These are phyloP conservation scores for Phialophora expanda DNA, from an alignment of 2,329 filamentous ascomycete genomes.

Conservation along the genomic window DNA sequence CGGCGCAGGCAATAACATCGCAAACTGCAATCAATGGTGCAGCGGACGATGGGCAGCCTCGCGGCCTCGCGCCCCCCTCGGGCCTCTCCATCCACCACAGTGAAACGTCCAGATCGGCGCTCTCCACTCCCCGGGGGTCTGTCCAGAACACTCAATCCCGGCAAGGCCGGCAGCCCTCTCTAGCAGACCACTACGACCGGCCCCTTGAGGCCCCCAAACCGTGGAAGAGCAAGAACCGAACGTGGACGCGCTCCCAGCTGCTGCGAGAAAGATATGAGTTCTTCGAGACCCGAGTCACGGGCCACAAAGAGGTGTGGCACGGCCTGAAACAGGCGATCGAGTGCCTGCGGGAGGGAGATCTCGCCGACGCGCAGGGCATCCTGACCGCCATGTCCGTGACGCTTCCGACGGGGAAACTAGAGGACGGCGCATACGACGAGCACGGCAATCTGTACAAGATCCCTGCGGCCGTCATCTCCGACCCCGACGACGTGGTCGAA, in stretches of 20 bases:
- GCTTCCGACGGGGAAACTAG: slow-evolving; percentile 72
- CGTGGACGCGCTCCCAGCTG: slow-evolving; percentile 73
- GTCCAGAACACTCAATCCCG: slow-evolving; percentile 17
- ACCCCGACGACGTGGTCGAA: slow-evolving; percentile 64
- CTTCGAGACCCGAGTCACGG: slow-evolving; percentile 87
- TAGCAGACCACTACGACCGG: slow-evolving; percentile 69
- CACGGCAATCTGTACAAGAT: slow-evolving; percentile 72
- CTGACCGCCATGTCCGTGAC: slow-evolving; percentile 78
- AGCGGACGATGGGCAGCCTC: slow-evolving; percentile 25
- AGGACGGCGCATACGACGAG: slow-evolving; percentile 73
- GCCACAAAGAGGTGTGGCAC: slow-evolving; percentile 78
- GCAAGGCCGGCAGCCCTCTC: slow-evolving; percentile 39
- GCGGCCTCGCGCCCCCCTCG: slow-evolving; percentile 28
- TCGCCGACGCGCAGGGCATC: slow-evolving; percentile 77
- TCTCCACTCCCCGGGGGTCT: slow-evolving; percentile 29
- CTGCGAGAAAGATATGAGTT: slow-evolving; percentile 77
- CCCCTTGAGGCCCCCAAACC: slow-evolving; percentile 66
- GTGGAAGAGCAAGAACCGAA: slow-evolving; percentile 67
- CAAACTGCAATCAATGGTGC: slow-evolving; percentile 37
- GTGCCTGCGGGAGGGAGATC: slow-evolving; percentile 66
- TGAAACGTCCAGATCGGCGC: slow-evolving; percentile 30
- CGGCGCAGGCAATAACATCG: slow-evolving; percentile 35
- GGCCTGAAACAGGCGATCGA: slow-evolving; percentile 71
- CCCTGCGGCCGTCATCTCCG: slow-evolving; percentile 70
- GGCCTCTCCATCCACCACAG: slow-evolving; percentile 30